These are phyloP conservation scores for Millerozyma miso DNA, from an alignment of 805 yeast genomes.

Conservation along the genomic window DNA sequence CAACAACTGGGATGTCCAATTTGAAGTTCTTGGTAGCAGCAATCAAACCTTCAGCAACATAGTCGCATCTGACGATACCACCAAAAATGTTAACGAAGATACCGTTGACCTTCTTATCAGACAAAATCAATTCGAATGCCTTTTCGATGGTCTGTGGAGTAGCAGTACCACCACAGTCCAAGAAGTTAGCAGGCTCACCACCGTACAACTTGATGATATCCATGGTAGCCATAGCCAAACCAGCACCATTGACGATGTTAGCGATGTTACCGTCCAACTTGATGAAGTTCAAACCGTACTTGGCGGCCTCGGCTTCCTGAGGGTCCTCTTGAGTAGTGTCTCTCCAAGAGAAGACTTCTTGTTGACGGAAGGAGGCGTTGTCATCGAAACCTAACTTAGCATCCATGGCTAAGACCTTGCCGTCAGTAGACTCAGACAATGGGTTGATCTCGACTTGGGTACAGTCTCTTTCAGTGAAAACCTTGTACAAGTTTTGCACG, in stretches of 20 bases:
- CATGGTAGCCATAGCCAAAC: constrained; percentile 99
- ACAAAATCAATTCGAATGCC: constrained; percentile 89
- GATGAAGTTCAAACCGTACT: constrained; percentile 90
- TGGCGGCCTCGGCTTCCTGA: constrained; percentile 88
- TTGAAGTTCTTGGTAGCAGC: constrained; percentile 90
- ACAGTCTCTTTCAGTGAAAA: constrained; percentile 88
- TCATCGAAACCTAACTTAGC: constrained; percentile 98
- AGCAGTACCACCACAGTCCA: constrained; percentile 99
- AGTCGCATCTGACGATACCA: constrained; percentile 99
- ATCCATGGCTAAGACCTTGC: constrained; percentile 94
- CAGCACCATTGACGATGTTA: constrained; percentile 99
- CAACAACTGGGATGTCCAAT: constrained; percentile 91
- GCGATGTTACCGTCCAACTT: constrained; percentile 98
- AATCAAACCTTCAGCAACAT: constrained; percentile 95
- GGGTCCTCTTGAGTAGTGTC: constrained; percentile 97
- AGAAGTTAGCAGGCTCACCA: constrained; percentile 98
- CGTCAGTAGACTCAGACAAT: constrained; percentile 85
- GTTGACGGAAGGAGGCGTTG: constrained; percentile 91
- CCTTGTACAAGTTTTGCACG: constrained; percentile 80
- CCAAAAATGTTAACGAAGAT: constrained; percentile 98
- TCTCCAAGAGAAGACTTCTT: constrained; percentile 95
- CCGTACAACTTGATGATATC: constrained; percentile 97
- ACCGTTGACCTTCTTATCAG: constrained; percentile 86
- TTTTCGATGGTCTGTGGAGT: constrained; percentile 97
- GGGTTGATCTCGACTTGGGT: constrained; percentile 99